Evolutionary conservation across 2,329 filamentous ascomycete species (phyloP), one percentile per base, ranked within the genome.

Genomic region (Tolypocladium ovalisporum): DNA sequence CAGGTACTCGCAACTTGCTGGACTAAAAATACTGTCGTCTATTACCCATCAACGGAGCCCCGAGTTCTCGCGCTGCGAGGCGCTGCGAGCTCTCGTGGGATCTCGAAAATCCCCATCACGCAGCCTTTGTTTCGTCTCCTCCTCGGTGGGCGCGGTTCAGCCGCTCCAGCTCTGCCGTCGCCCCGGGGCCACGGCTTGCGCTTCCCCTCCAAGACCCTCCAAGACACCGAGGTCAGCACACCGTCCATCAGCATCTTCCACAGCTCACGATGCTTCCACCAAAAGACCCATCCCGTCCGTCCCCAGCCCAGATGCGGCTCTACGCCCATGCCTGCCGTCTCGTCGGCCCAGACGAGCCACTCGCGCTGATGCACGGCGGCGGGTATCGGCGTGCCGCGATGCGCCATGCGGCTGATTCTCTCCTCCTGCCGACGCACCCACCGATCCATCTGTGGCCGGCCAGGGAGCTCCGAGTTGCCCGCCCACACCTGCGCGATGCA

Each of bases 321-420:
- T 53, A 75, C 67, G 5, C 74, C 71, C 24, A 71, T 75, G 0
- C 75, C 75, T 1, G 75, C 74, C 24, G 71, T 67, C 42, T 65
- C 62, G 44, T 65, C 64, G 6, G 64, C 64, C 64, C 64, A 66
- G 3, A 59, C 44, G 7, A 65, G 56, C 64, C 64, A 66, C 19
- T 62, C 64, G 12, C 64, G 57, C 5, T 60, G 58, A 12, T 63
- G 58, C 12, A 66, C 62, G 3, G 64, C 56, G 1, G 64, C 60
- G 3, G 64, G 64, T 3, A 65, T 64, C 13, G 64, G 63, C 3
- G 64, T 60, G 6, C 64, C 64, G 19, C 59, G 59, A 40, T 61
- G 63, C 0, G 63, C 62, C 13, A 63, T 57, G n/a, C 42, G 36
- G 15, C 57, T 60, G 17, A 64, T 63, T 19, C 62, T 60, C 54